Evolutionary conservation across 345 rosid genomes (phyloP), one percentile per base, ranked within the genome.

Genomic region (Brassica nigra): DNA sequence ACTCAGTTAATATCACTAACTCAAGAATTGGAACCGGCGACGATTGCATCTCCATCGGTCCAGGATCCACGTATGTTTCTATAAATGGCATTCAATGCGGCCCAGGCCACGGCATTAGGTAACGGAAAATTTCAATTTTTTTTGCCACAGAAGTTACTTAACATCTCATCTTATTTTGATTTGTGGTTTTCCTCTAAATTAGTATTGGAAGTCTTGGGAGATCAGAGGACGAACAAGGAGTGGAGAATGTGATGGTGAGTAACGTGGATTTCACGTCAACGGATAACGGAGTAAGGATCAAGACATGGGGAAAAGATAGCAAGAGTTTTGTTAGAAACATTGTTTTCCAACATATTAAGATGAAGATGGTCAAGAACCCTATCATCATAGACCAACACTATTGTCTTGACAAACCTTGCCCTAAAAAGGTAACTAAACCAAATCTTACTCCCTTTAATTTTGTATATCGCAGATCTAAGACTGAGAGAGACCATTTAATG

Each of bases 31-130:
- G 82, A 27, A 94, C 97, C 0, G 98, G 98, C 0, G 97, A 94
- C 16, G 98, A 94, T 28, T 92, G 98, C 63, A 73, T 94, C 75
- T 94, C 98, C 1, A 79, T 94, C 1, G 97, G 97, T 28, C 91
- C 96, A 5, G 97, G 94, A 4, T 80, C 92, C 37, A 61, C 69
- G 0, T 62, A 77, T 52, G 55, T 89, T 27, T 73, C 82, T 90
- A 85, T 92, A 12, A 82, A 90, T 70, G 86, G 84, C 33, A 66
- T 92, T 5, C 64, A 80, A 8, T 94, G 98, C 16, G 97, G 98
- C 15, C 97, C 97, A 0, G 98, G 98, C 4, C 83, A 81, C 8
- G 83, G 83, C 62, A 81, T 81, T 6, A 81, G 83, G 95, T 90
- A 77, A 71, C 2, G 12, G 44, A 30, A 44, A 33, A 0, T 1